Percentiles rank a stretch among this genome's conserved stretches.
These are phyloP conservation scores for Candida alai DNA, from an alignment of 805 yeast species.

Conservation along the genomic window DNA sequence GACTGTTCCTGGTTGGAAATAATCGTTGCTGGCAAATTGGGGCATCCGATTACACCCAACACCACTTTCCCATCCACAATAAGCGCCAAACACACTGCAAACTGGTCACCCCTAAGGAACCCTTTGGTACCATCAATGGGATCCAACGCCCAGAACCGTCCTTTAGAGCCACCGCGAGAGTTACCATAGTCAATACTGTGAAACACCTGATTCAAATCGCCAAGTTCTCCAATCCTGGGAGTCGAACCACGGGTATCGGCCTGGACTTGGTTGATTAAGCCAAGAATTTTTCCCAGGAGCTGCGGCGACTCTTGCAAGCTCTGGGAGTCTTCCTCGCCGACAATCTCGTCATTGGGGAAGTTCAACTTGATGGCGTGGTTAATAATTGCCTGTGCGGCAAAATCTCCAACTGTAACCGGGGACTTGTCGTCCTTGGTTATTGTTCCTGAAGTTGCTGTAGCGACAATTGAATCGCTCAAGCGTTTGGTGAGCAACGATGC, in stretches of 20 bases:
- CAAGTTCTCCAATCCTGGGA: slow-evolving; percentile 39
- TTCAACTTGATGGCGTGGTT: slow-evolving; percentile 75
- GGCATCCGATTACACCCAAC: slow-evolving; percentile 95
- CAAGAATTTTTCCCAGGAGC: slow-evolving; percentile 54
- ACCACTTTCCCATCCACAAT: slow-evolving; percentile 82
- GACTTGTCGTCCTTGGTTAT: slow-evolving; percentile 83
- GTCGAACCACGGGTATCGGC: slow-evolving; percentile 30
- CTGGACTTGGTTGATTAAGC: slow-evolving; percentile 55
- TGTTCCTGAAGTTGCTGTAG: slow-evolving; percentile 47
- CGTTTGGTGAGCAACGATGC: slow-evolving; percentile 74
- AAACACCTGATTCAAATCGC: slow-evolving; percentile 47
- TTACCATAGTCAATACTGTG: slow-evolving; percentile 75
- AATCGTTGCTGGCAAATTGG: slow-evolving; percentile 67
- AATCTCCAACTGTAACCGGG: slow-evolving; percentile 96
- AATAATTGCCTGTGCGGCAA: slow-evolving; percentile 91
- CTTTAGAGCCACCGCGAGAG: slow-evolving; percentile 71
- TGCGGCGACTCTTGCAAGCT: slow-evolving; percentile 44
- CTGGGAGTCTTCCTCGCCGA: slow-evolving; percentile 90
- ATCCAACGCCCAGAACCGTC: slow-evolving; percentile 95
- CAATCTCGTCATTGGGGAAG: slow-evolving; percentile 82
- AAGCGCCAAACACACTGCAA: slow-evolving; percentile 91
- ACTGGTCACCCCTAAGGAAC: slow-evolving; percentile 91
- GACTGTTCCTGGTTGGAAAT: slow-evolving; percentile 28
- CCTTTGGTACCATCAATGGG: slow-evolving; percentile 99
- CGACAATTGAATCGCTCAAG: slow-evolving; percentile 53